These are phyloP conservation scores for Pyrus betulifolia DNA, from an alignment of 306 rosid species.

Conservation along the genomic window DNA sequence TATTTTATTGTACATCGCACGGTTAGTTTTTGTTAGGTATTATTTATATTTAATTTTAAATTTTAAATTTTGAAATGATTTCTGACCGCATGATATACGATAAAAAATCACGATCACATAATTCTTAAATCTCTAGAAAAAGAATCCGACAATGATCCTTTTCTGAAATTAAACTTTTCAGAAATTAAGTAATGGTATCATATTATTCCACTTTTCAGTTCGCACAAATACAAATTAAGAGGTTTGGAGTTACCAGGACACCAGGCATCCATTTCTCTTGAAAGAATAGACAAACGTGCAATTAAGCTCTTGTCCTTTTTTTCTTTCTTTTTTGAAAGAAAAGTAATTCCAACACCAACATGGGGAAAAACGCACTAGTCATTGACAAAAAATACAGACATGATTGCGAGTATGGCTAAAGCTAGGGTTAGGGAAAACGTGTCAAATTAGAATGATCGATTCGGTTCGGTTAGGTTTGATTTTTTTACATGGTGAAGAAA, in stretches of 20 bases:
- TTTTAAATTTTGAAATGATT: too few relatives aligned
- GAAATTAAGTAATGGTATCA: neutral
- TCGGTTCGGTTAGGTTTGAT: too few relatives aligned
- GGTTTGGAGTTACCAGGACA: neutral
- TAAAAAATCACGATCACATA: accelerated
- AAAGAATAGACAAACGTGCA: too few relatives aligned
- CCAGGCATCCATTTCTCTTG: neutral
- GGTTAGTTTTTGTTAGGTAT: too few relatives aligned
- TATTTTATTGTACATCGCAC: accelerated
- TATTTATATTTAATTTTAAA: too few relatives aligned
- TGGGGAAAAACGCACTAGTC: neutral
- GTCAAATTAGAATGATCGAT: too few relatives aligned
- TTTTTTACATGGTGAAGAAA: too few relatives aligned
- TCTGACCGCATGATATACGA: accelerated
- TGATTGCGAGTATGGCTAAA: too few relatives aligned
- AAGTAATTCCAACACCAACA: neutral
- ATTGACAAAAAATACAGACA: neutral
- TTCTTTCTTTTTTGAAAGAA: neutral
- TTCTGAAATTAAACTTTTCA: too few relatives aligned
- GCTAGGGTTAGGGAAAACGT: too few relatives aligned
- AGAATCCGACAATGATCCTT: too few relatives aligned
- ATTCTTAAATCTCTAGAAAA: accelerated
- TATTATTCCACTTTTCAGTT: neutral
- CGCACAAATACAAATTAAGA: neutral
- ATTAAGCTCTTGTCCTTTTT: neutral